These are phyloP conservation scores for Solanum ossicruentum DNA, from an alignment of 257 asterid species.

Conservation along the genomic window DNA sequence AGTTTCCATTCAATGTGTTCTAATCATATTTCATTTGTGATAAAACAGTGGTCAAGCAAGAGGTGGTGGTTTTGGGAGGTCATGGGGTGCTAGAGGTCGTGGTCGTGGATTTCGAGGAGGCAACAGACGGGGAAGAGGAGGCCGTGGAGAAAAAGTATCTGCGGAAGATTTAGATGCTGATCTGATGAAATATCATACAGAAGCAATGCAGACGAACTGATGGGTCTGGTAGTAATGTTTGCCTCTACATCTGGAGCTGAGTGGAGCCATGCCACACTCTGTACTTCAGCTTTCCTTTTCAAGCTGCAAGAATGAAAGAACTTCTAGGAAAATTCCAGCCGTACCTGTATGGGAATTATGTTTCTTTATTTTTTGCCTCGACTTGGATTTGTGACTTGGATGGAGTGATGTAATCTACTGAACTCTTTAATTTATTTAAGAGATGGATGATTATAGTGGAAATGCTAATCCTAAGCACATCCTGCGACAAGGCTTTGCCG, in stretches of 20 bases:
- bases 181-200: conserved; percentile 47
- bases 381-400: conserved; percentile 8
- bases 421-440: conserved; percentile 4
- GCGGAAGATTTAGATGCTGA: conserved; percentile 71
- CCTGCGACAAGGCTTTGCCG: conserved; percentile 2
- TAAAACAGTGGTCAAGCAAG: conserved; percentile 26
- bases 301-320: not conserved
- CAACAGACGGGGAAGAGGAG: conserved; percentile 43
- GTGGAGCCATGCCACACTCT: not conserved
- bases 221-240: not conserved
- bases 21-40: not conserved
- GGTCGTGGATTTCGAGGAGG: conserved; percentile 31
- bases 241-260: not conserved
- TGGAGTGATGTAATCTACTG: conserved; percentile 7
- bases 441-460: conserved; percentile 2
- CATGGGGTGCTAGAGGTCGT: conserved; percentile 25
- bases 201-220: conserved; percentile 39
- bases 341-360: not conserved
- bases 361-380: not conserved
- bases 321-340: conserved; percentile 5
- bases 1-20: not conserved
- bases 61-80: conserved; percentile 31
- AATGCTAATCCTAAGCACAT: conserved; percentile 1
- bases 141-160: conserved; percentile 42
- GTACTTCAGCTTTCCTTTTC: not conserved